Conservation (phyloP, 192 early-diverging fungal genomes). For the Tieghemiomyces parasiticus region DNA sequence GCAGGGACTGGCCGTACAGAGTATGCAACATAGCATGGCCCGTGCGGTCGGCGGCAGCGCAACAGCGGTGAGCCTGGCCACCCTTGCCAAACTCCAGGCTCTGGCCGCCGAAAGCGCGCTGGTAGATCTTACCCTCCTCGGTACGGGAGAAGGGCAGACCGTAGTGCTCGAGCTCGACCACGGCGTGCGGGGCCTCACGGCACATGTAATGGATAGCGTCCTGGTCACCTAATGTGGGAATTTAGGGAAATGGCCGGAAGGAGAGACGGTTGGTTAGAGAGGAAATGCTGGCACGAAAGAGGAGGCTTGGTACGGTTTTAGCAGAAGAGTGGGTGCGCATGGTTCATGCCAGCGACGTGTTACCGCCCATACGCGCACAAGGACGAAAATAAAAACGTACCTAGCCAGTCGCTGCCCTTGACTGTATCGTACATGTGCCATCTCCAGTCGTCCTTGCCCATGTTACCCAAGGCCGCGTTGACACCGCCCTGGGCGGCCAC, state of each 20-base stretch:
- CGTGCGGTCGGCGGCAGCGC: conserved; percentile 96
- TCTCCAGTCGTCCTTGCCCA: conserved; percentile 99
- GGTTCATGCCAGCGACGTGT: too few relatives aligned
- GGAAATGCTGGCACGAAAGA: too few relatives aligned
- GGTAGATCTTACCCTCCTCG: conserved; percentile 95
- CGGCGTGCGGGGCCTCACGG: conserved; percentile 88
- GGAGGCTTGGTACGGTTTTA: too few relatives aligned
- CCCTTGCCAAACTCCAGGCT: conserved; percentile 91
- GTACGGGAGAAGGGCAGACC: conserved; percentile 97
- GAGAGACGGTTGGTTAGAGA: too few relatives aligned
- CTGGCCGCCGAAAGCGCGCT: conserved; percentile 97
- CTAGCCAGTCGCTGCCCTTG: conserved; percentile 96
- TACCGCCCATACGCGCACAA: too few relatives aligned
- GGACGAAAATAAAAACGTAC: too few relatives aligned
- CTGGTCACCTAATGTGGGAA: conserved; percentile 61
- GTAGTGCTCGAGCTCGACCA: conserved; percentile 96
- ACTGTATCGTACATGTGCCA: conserved; percentile 99
- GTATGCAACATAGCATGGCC: conserved; percentile 97
- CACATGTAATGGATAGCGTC: conserved; percentile 99
- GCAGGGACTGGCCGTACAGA: conserved; percentile 92
- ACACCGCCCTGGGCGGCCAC: conserved; percentile 99
- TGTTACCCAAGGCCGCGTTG: conserved; percentile 98
- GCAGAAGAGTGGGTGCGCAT: too few relatives aligned
- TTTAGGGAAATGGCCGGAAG: background rate
- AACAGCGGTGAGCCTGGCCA: conserved; percentile 95